Percentiles rank a stretch among this genome's conserved stretches.
These are phyloP conservation scores for Pluteus cervinus DNA, from an alignment of 768 basidiomycete species.

Conservation along the genomic window DNA sequence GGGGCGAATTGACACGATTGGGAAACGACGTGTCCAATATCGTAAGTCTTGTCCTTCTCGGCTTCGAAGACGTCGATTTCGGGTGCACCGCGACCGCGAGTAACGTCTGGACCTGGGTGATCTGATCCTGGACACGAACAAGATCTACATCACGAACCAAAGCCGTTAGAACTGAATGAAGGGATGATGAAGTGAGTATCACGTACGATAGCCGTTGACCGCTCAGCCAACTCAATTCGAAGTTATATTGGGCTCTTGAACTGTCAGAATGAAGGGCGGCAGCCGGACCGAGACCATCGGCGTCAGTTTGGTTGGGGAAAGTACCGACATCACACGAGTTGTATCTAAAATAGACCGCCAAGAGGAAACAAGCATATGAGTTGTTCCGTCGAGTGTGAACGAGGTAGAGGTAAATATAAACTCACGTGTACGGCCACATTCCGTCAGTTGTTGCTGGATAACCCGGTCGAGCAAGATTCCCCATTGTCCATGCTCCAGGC, in stretches of 20 bases:
- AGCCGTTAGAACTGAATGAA: neutral
- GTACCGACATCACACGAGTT: constrained; percentile 74
- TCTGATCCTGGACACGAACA: constrained; percentile 74
- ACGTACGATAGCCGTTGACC: constrained; percentile 74
- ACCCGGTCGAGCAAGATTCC: constrained; percentile 79
- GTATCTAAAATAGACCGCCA: constrained; percentile 38
- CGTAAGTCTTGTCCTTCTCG: constrained; percentile 49
- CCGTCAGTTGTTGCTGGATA: constrained; percentile 79
- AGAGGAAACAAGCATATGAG: neutral
- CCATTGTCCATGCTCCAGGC: constrained; percentile 89
- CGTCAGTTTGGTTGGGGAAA: constrained; percentile 61
- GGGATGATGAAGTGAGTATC: neutral
- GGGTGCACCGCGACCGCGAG: constrained; percentile 63
- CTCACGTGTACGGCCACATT: constrained; percentile 76
- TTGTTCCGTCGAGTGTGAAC: neutral
- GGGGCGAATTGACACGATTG: constrained; percentile 72
- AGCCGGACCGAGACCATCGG: constrained; percentile 46
- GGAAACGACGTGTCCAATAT: constrained; percentile 53
- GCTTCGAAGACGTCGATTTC: constrained; percentile 85
- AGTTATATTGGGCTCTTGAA: constrained; percentile 46
- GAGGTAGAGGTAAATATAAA: constrained; percentile 5
- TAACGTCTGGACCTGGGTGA: constrained; percentile 63
- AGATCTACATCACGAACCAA: constrained; percentile 31
- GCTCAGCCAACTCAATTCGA: constrained; percentile 63
- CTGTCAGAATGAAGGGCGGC: constrained; percentile 51